phyloP scores from a whole-genome alignment of 2,329 filamentous ascomycete genomes.

The Aureobasidium sp. region DNA sequence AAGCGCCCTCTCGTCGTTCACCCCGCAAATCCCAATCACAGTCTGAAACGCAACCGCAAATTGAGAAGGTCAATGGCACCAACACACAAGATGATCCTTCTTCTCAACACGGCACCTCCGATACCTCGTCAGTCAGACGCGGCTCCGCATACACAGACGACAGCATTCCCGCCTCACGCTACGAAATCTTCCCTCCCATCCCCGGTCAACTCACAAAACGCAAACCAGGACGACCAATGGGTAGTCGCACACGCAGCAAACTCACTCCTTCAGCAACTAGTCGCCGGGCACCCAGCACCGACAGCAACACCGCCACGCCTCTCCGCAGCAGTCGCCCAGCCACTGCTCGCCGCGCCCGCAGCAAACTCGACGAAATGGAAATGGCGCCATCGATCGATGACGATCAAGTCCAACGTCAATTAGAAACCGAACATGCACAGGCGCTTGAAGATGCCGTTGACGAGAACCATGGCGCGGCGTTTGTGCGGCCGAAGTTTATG shows the following conservation, averaged over 20 bases:
- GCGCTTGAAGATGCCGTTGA: not conserved
- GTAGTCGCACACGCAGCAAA: slow-evolving; percentile 23
- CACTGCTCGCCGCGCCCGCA: slow-evolving; percentile 33
- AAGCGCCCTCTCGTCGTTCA: slow-evolving; percentile 25
- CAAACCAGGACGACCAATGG: slow-evolving; percentile 26
- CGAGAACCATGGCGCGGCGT: not conserved
- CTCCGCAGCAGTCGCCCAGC: slow-evolving; percentile 6
- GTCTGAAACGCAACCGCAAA: slow-evolving; percentile 14
- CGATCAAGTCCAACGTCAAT: slow-evolving; percentile 8
- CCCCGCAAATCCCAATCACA: slow-evolving; percentile 23
- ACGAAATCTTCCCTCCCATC: slow-evolving; percentile 70
- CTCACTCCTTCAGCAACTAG: not conserved
- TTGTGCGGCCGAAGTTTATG: slow-evolving; percentile 19
- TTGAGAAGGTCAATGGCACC: slow-evolving; percentile 25
- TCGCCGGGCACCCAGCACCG: not conserved
- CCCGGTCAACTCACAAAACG: slow-evolving; percentile 39
- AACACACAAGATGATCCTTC: not conserved
- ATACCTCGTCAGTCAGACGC: slow-evolving; percentile 6
- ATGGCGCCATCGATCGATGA: slow-evolving; percentile 23
- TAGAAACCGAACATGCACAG: slow-evolving; percentile 3
- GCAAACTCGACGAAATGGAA: slow-evolving; percentile 37
- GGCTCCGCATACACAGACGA: slow-evolving; percentile 10
- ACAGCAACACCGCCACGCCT: slow-evolving; percentile 23
- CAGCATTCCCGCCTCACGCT: slow-evolving; percentile 60
- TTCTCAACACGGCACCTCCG: not conserved